phyloP scores from a whole-genome alignment of 2,329 filamentous ascomycete genomes.

The Talaromyces marneffei region DNA sequence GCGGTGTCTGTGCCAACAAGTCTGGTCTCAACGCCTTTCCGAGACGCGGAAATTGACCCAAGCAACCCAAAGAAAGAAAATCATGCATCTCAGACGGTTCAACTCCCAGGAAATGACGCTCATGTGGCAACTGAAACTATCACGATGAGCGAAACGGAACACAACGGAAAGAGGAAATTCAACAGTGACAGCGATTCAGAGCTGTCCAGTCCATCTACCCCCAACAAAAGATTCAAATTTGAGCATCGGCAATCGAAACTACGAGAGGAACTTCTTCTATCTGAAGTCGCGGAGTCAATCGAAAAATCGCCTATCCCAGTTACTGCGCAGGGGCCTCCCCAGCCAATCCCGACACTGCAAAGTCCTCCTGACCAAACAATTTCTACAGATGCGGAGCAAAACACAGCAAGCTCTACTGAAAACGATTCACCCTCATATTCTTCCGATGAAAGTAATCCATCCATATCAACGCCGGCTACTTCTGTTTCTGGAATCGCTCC shows the following conservation, averaged over 20 bases:
- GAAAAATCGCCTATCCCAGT: conserved; percentile 10
- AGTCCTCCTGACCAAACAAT: not conserved
- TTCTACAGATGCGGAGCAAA: conserved; percentile 1
- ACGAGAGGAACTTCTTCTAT: conserved; percentile 31
- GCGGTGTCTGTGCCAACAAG: conserved; percentile 33
- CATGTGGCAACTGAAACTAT: not conserved
- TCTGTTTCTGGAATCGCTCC: conserved; percentile 27
- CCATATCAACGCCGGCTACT: conserved; percentile 31
- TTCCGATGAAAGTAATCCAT: conserved; percentile 27
- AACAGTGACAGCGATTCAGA: conserved; percentile 12
- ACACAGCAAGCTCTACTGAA: conserved; percentile 17
- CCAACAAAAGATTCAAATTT: conserved; percentile 31
- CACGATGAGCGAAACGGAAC: not conserved
- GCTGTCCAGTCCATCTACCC: conserved; percentile 22
- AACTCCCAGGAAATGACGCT: not conserved
- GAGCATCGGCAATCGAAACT: conserved; percentile 31
- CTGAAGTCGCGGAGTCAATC: conserved; percentile 24
- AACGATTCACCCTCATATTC: conserved; percentile 25
- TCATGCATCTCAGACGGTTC: not conserved
- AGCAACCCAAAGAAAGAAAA: not conserved
- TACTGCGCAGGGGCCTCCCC: not conserved
- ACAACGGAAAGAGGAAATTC: conserved; percentile 16
- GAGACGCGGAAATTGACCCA: conserved; percentile 16
- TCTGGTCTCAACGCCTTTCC: conserved; percentile 28
- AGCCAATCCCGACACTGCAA: not conserved